phyloP scores from a whole-genome alignment of 2,329 filamentous ascomycete species.

The Metarhizium guizhouense region DNA sequence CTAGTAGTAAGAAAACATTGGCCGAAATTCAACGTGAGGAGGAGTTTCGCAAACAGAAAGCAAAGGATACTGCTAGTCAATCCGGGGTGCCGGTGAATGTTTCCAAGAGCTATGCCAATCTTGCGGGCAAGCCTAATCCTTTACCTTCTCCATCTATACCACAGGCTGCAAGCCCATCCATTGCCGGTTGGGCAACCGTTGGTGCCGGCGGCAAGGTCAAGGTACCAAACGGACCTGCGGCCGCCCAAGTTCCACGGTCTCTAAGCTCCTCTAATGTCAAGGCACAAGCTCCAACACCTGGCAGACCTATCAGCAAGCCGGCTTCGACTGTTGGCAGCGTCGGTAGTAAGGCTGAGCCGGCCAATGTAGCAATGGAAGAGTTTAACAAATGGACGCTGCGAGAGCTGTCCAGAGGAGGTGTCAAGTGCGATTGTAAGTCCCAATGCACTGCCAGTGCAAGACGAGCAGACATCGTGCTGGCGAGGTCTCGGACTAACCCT shows the following conservation, averaged over 20 bases:
- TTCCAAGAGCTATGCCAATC: constrained; percentile 88
- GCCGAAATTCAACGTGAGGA: constrained; percentile 97
- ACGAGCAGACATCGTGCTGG: not conserved
- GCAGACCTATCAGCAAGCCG: constrained; percentile 44
- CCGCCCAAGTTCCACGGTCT: constrained; percentile 35
- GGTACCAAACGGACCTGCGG: constrained; percentile 48
- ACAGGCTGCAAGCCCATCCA: constrained; percentile 18
- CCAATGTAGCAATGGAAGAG: constrained; percentile 64
- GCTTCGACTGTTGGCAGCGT: constrained; percentile 31
- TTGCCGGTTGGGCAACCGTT: constrained; percentile 79
- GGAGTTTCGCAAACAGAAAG: constrained; percentile 68
- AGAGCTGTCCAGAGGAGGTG: constrained; percentile 64
- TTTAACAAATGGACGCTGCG: constrained; percentile 87
- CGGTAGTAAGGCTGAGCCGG: constrained; percentile 27
- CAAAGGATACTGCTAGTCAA: constrained; percentile 41
- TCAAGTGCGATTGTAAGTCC: constrained; percentile 44
- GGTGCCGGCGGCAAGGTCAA: constrained; percentile 91
- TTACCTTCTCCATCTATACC: constrained; percentile 17
- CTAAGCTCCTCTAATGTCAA: constrained; percentile 35
- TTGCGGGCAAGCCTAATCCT: constrained; percentile 65
- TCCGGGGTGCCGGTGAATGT: constrained; percentile 36
- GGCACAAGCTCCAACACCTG: constrained; percentile 27
- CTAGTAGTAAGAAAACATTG: constrained; percentile 70
- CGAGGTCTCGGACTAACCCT: not conserved
- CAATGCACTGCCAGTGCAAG: constrained; percentile 20